Percentiles rank a stretch among this genome's conserved stretches.
Evolutionary conservation across 495 filamentous ascomycete species (phyloP).

Genomic region (Penicillium cataractarum): DNA sequence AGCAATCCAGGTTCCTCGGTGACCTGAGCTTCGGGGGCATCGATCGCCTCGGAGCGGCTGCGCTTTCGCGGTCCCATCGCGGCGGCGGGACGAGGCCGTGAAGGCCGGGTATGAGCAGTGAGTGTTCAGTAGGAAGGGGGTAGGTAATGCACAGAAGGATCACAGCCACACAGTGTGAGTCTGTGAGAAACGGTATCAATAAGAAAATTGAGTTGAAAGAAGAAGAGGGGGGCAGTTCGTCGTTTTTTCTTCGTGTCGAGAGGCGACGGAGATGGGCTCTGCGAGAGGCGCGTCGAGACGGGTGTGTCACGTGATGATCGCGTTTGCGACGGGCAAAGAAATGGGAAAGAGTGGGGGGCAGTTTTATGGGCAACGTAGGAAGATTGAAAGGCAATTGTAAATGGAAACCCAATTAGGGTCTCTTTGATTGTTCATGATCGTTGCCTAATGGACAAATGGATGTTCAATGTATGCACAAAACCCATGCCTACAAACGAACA

Average conservation of each 20-base stretch:
- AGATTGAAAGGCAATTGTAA: background rate
- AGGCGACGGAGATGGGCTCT: constrained; percentile 42
- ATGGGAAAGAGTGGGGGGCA: background rate
- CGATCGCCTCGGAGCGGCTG: constrained; percentile 67
- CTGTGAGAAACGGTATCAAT: constrained; percentile 1
- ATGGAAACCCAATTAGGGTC: background rate
- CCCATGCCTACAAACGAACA: background rate
- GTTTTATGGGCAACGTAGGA: background rate
- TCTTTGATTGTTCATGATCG: background rate
- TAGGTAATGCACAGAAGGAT: constrained; percentile 8
- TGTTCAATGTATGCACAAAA: background rate
- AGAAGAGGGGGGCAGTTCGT: constrained; percentile 3
- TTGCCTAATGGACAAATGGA: background rate
- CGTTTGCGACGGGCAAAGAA: constrained; percentile 17
- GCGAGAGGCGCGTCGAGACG: constrained; percentile 42
- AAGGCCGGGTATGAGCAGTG: constrained; percentile 29
- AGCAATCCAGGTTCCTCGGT: constrained; percentile 59
- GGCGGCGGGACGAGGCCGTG: constrained; percentile 42
- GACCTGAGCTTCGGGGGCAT: constrained; percentile 42
- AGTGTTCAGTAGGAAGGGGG: background rate
- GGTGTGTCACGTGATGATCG: constrained; percentile 39
- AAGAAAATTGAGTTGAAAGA: background rate
- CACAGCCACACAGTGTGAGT: constrained; percentile 7
- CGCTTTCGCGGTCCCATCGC: constrained; percentile 69
- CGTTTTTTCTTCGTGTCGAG: constrained; percentile 32